These are phyloP conservation scores for Selaginella moellendorffii DNA, from an alignment of 75 land plant species.

Conservation along the genomic window DNA sequence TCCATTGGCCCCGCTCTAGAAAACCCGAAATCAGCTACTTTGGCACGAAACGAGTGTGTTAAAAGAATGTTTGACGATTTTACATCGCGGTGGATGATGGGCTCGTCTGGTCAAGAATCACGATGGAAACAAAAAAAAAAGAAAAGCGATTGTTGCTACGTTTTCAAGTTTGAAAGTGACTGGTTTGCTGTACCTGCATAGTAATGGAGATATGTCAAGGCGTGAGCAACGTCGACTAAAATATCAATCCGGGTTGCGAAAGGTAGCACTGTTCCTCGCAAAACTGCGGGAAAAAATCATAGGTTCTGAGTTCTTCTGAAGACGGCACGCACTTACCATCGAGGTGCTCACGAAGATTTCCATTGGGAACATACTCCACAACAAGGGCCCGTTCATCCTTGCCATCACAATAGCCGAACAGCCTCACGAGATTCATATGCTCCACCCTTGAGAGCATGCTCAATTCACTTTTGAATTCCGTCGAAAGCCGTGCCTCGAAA, in stretches of 20 bases:
- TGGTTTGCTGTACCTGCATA: slow-evolving; percentile 51
- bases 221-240: slow-evolving; percentile 86
- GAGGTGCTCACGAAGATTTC: slow-evolving; percentile 84
- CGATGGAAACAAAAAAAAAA: too few species aligned
- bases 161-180: neutral
- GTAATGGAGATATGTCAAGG: slow-evolving; percentile 76
- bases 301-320: neutral
- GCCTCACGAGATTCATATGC: slow-evolving; percentile 68
- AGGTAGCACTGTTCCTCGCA: neutral
- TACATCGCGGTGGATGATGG: slow-evolving; percentile 4
- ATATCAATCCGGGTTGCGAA: slow-evolving; percentile 62
- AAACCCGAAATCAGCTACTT: slow-evolving; percentile 3
- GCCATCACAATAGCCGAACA: slow-evolving; percentile 60
- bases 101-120: neutral
- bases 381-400: slow-evolving; percentile 63
- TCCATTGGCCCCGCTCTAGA: slow-evolving; percentile 1
- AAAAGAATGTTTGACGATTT: slow-evolving; percentile 5
- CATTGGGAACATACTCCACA: slow-evolving; percentile 90
- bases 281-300: neutral
- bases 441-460: slow-evolving; percentile 46
- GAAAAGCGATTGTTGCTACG: neutral
- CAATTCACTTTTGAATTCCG: slow-evolving; percentile 66
- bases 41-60: neutral
- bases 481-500: neutral
- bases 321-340: neutral